Evolutionary conservation across 805 yeast genomes (phyloP).

Genomic region (Wickerhamomyces ciferrii): DNA sequence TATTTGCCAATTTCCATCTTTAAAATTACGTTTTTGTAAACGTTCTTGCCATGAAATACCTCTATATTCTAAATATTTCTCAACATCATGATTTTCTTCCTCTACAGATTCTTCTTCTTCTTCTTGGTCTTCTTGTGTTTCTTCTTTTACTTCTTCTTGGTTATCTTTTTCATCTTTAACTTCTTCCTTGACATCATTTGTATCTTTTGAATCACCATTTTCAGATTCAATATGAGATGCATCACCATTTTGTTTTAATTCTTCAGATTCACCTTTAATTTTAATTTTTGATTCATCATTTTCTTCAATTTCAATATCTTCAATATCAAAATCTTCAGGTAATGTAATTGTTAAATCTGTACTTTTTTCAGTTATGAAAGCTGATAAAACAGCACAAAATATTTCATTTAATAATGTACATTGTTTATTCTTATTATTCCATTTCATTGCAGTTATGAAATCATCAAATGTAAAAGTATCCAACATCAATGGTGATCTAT

Average conservation of each 20-base stretch:
- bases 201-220: constrained; percentile 8
- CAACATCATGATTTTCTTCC: constrained; percentile 21
- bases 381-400: constrained; percentile 59
- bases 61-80: constrained; percentile 45
- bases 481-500: constrained; percentile 55
- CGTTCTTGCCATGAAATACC: constrained; percentile 75
- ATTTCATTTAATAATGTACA: constrained; percentile 59
- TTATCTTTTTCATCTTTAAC: constrained; percentile 16
- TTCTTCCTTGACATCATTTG: constrained; percentile 19
- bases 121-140: constrained; percentile 7
- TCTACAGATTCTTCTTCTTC: constrained; percentile 7
- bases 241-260: constrained; percentile 8
- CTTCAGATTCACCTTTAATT: constrained; percentile 20
- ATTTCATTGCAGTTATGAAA: constrained; percentile 42
- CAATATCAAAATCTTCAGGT: constrained; percentile 18
- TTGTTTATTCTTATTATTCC: constrained; percentile 42
- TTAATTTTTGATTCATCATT: constrained; percentile 13
- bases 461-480: constrained; percentile 81
- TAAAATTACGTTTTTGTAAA: constrained; percentile 65
- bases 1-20: constrained; percentile 83
- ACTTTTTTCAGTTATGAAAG: constrained; percentile 42
- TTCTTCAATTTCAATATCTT: constrained; percentile 2
- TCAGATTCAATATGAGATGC: constrained; percentile 1
- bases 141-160: constrained; percentile 18
- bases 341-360: constrained; percentile 26